Percentiles rank a stretch among this genome's conserved stretches.
phyloP scores from a whole-genome alignment of 345 rosid genomes.

The Tarenaya hassleriana region DNA sequence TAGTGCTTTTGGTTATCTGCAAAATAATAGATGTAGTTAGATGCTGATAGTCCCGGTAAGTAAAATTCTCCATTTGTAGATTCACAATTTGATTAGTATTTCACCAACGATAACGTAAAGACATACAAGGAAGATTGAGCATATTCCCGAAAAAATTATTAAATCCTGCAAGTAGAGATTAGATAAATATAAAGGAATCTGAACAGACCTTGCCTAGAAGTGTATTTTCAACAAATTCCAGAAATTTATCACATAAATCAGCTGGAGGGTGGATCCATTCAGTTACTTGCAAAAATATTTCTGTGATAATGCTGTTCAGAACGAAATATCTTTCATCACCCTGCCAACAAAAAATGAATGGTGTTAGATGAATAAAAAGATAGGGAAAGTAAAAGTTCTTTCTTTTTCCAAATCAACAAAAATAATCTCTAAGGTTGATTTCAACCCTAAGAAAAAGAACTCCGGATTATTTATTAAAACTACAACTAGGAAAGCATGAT shows the following conservation, averaged over 20 bases:
- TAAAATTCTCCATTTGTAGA: not conserved
- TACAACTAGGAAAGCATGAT: constrained; percentile 9
- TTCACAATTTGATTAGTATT: constrained; percentile 10
- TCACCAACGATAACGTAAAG: constrained; percentile 1
- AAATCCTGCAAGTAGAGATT: not conserved
- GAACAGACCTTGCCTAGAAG: constrained; percentile 62
- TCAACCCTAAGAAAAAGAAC: not conserved
- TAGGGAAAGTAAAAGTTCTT: not conserved
- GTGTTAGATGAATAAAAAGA: not conserved
- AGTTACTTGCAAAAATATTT: constrained; percentile 55
- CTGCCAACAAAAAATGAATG: constrained; percentile 41
- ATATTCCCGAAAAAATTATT: not conserved
- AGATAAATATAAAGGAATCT: constrained; percentile 2
- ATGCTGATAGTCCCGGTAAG: constrained; percentile 14
- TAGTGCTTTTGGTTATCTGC: constrained; percentile 41
- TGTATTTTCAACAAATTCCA: constrained; percentile 54
- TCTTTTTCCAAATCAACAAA: not conserved
- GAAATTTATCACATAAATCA: constrained; percentile 43
- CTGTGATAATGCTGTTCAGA: constrained; percentile 53
- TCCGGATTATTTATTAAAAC: not conserved
- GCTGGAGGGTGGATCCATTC: constrained; percentile 50
- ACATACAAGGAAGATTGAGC: constrained; percentile 3
- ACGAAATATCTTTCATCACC: constrained; percentile 51
- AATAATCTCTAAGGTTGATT: not conserved
- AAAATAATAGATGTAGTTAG: constrained; percentile 18